A percentile compares a stretch with the other conserved stretches of the same genome.
phyloP scores from a whole-genome alignment of 176 grass and related monocot genomes.

The Canna indica region DNA sequence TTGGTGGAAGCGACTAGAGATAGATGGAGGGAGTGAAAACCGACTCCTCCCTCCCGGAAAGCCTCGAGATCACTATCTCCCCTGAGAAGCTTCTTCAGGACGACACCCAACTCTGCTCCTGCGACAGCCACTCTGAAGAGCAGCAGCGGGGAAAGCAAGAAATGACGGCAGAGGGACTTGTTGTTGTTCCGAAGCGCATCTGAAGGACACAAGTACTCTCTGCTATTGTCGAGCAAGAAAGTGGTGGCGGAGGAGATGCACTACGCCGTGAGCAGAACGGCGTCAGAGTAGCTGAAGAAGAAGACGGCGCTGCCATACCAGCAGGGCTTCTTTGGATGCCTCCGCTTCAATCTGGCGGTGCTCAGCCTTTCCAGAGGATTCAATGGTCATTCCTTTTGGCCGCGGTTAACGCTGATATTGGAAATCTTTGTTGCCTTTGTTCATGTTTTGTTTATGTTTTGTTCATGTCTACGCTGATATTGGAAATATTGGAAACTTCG shows the following conservation, averaged over 20 bases:
- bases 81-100: constrained; percentile 2
- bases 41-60: constrained; percentile 1
- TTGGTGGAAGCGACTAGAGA: constrained; percentile 50
- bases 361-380: constrained; percentile 16
- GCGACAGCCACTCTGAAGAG: not conserved
- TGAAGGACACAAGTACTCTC: constrained; percentile 14
- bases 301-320: constrained; percentile 22
- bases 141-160: constrained; percentile 1
- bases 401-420: not conserved
- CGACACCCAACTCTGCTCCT: not conserved
- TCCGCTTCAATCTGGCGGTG: constrained; percentile 13
- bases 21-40: constrained; percentile 9
- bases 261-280: not conserved
- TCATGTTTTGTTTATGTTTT: not conserved
- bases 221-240: not conserved
- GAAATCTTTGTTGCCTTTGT: too few relatives aligned
- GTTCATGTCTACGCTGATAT: too few relatives aligned
- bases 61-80: constrained; percentile 37
- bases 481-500: too few relatives aligned
- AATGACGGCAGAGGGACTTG: constrained; percentile 18
- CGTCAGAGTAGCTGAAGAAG: not conserved
- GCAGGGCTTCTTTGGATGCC: constrained; percentile 18
- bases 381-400: not conserved
- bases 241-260: not conserved
- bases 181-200: constrained; percentile 22